Base-by-base conservation (phyloP, 2,329 filamentous ascomycete species). In the Zymoseptoria crescenta region DNA sequence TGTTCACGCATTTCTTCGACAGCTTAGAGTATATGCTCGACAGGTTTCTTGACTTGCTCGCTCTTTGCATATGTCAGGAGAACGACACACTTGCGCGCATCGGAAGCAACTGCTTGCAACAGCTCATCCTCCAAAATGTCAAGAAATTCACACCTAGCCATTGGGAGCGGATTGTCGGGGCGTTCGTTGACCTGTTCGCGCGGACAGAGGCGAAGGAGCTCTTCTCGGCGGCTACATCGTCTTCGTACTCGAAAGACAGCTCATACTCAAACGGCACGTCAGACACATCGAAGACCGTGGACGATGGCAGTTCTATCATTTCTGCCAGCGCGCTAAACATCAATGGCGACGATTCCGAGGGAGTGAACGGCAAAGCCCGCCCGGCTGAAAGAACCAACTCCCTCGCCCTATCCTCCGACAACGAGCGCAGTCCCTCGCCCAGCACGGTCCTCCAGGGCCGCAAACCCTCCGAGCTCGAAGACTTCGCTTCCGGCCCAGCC, bases 1-100 rank as follows among this genome's bases (percentile, higher is more conserved):
- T 99, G 24, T 99, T 99, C 74, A 99, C 95, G 0, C 95, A 99
- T 75, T 99, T 97, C 75, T 99, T 99, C 65, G 90, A 95, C 60
- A 87, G 91, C 0, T 79, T 99, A 8, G 91, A 97, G 75, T 96
- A 96, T 72, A 99, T 99, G 94, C 83, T 99, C 19, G 91, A 96
- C 74, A 83, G 94, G n/a, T 97, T 99, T 74, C 77, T 99, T 45
- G 93, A 97, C 73, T 83, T 99, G 20, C 79, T 99, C 9, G 92
- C 91, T 3, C 83, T 99, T 9, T 99, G 94, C 72, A 99, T 99
- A 63, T 97, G 93, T 72, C 94, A 99, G 74, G 94, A 99, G 72
- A 99, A 99, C 68, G 94, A 99, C 70, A 99, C 95, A 0, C 93
- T 99, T 65, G 95, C 94, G 2, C 85, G 95, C 24, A 99, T 99